These are phyloP conservation scores for Xylaria sp. DNA, from an alignment of 2,329 filamentous ascomycete genomes.

Conservation along the genomic window DNA sequence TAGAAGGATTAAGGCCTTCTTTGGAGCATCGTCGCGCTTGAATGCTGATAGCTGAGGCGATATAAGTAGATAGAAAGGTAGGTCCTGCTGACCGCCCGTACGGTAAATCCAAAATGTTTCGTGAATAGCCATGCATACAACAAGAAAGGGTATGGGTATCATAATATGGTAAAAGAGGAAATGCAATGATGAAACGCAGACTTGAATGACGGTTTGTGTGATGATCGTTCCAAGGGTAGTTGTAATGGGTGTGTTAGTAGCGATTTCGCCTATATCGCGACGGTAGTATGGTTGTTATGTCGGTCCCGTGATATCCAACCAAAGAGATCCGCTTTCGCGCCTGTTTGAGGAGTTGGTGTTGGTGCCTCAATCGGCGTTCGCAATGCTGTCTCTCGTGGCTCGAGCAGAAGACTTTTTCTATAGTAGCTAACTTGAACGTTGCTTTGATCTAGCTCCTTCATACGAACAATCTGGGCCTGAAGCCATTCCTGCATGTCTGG, in stretches of 20 bases:
- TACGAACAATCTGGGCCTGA: conserved; percentile 79
- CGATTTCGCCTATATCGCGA: conserved; percentile 41
- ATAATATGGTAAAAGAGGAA: conserved; percentile 45
- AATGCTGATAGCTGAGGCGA: conserved; percentile 44
- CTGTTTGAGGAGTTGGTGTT: conserved; percentile 41
- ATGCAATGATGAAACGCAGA: conserved; percentile 32
- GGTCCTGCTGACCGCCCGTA: conserved; percentile 37
- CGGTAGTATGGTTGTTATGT: conserved; percentile 42
- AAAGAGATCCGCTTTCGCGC: conserved; percentile 57
- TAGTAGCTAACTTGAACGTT: conserved; percentile 75
- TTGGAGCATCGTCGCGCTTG: conserved; percentile 30
- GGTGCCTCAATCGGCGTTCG: conserved; percentile 50
- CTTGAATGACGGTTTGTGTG: conserved; percentile 11
- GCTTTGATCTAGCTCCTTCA: conserved; percentile 69
- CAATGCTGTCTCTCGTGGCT: conserved; percentile 71
- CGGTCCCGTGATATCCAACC: conserved; percentile 64
- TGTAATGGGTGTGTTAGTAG: conserved; percentile 4
- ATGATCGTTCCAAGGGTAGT: not conserved
- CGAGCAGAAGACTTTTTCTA: conserved; percentile 84
- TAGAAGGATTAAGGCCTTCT: conserved; percentile 35
- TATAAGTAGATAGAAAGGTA: conserved; percentile 41
- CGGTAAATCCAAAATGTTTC: conserved; percentile 46
- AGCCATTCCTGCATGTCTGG: conserved; percentile 95
- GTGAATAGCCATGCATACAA: conserved; percentile 41
- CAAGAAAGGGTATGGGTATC: conserved; percentile 50